phyloP scores from a whole-genome alignment of 2,329 filamentous ascomycete genomes.

The Emydomyces testavorans region DNA sequence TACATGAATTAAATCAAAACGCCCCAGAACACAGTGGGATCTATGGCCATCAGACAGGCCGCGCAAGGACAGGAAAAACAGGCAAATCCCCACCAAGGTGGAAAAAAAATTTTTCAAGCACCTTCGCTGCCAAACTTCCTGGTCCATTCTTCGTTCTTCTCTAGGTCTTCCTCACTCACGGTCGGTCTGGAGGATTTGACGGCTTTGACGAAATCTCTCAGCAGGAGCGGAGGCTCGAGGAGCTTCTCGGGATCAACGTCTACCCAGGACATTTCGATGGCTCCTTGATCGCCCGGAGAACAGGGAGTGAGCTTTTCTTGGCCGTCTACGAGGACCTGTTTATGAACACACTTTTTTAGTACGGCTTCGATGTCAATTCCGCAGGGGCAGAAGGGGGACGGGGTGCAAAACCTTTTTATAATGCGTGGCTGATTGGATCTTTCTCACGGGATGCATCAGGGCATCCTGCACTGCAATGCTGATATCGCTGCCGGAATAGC shows the following conservation, averaged over 20 bases:
- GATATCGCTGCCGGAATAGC: constrained; percentile 94
- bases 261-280: constrained; percentile 88
- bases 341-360: neutral
- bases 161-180: constrained; percentile 75
- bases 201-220: constrained; percentile 90
- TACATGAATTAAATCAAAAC: too few relatives aligned
- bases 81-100: neutral
- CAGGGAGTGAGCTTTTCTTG: constrained; percentile 61
- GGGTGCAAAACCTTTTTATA: constrained; percentile 70
- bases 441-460: constrained; percentile 91
- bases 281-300: constrained; percentile 77
- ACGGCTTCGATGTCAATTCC: neutral
- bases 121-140: constrained; percentile 92
- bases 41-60: constrained; percentile 2
- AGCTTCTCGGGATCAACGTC: constrained; percentile 73
- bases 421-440: constrained; percentile 94
- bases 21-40: neutral
- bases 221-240: constrained; percentile 69
- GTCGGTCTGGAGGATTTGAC: constrained; percentile 81
- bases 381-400: neutral
- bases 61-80: neutral
- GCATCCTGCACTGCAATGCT: constrained; percentile 90
- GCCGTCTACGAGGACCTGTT: constrained; percentile 58
- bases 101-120: constrained; percentile 35
- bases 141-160: constrained; percentile 83